These are phyloP conservation scores for Spergularia marina DNA, from an alignment of 148 eudicot genomes.

Conservation along the genomic window DNA sequence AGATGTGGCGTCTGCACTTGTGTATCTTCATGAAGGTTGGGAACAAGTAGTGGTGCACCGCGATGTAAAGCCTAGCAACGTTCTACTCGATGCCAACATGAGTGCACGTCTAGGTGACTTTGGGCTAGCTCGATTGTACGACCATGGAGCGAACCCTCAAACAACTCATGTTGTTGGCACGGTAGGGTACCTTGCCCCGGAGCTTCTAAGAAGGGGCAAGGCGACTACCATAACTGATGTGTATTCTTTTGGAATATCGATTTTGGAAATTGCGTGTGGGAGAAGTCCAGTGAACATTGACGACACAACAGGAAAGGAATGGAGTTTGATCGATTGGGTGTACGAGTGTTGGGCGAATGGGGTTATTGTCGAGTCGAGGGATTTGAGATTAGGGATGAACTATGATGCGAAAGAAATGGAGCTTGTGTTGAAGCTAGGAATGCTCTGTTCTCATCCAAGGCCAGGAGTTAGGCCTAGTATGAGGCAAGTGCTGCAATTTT, in stretches of 20 bases:
- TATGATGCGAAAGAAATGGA: constrained; percentile 31
- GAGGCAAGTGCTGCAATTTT: constrained; percentile 39
- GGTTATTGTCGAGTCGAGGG: constrained; percentile 26
- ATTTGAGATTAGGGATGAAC: constrained; percentile 32
- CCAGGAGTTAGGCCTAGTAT: constrained; percentile 39
- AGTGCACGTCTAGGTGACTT: constrained; percentile 48
- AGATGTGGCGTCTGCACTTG: constrained; percentile 43
- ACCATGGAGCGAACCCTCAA: constrained; percentile 43
- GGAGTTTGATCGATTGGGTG: constrained; percentile 32
- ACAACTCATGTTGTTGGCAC: constrained; percentile 49
- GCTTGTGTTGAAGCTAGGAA: constrained; percentile 35
- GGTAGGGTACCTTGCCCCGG: constrained; percentile 46
- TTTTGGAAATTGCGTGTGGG: constrained; percentile 45
- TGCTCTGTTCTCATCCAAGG: constrained; percentile 33
- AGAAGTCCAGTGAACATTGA: constrained; percentile 33
- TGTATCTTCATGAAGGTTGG: constrained; percentile 49
- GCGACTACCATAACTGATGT: constrained; percentile 40
- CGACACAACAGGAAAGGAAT: background rate
- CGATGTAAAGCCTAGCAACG: constrained; percentile 47
- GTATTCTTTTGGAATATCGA: constrained; percentile 37
- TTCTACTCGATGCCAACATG: constrained; percentile 35
- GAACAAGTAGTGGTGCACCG: constrained; percentile 49
- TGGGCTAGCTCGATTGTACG: constrained; percentile 39
- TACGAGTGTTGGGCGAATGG: constrained; percentile 34
- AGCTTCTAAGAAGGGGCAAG: constrained; percentile 40